Evolutionary conservation across 83 land plant genomes (phyloP), one percentile per base, ranked within the genome.

Genomic region (Larix sibirica): DNA sequence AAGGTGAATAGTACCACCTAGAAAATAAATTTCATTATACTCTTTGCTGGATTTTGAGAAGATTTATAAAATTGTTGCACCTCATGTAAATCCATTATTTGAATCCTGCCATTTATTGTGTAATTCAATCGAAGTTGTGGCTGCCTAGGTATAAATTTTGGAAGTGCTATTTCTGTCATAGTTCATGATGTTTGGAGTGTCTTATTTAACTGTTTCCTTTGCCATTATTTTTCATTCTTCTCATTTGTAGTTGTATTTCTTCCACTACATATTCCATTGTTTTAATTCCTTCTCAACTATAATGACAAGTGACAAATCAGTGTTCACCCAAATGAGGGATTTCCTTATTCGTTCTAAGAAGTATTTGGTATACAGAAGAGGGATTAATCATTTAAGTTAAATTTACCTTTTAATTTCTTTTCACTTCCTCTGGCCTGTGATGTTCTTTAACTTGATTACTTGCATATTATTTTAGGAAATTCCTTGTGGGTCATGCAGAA

Each of bases 1-100:
- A 56, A 88, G 95, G 97, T 95, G 26, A 66, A 66, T 23, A 28
- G 24, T 23, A 26, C 69, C 13, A 26, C 3, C 24, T 66, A 9
- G 36, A 66, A 66, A 24, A 66, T 0, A 10, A 10, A 12, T 54
- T 28, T 28, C 12, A 21, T 21, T 26, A 10, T 26, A 66, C 13
- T 66, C 4, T 21, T 24, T 26, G 69, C 28, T 24, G 28, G 31
- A 66, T 66, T 66, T 26, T 24, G 33, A 26, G 14, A 23, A 23
- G 28, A 66, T 66, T 26, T 66, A 26, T 66, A 23, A 62, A 62
- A 20, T 3, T 66, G 33, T n/a, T 66, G 24, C 28, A 12, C 13
- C 69, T 26, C 28, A 23, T 26, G 26, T 66, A 6, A 66, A 23
- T 66, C 36, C 12, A 14, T 65, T 26, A 65, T 66, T 62, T 26